Evolutionary conservation across 1,139 yeast genomes (phyloP).

Genomic region (Kurtzmaniella quercitrusa): DNA sequence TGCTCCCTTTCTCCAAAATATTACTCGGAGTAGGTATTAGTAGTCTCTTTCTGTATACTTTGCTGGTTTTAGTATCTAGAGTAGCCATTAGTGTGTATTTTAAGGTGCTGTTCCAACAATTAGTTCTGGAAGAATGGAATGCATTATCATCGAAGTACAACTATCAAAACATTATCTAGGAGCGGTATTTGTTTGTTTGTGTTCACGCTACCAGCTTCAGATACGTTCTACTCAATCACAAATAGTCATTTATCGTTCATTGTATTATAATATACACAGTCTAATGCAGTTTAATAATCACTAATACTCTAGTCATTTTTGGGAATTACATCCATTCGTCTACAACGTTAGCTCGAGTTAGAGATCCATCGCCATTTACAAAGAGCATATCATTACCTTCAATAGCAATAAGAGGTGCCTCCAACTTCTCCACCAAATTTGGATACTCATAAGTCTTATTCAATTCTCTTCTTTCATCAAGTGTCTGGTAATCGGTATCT

Average conservation of each 20-base stretch:
- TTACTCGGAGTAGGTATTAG: constrained; percentile 3
- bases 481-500: constrained; percentile 29
- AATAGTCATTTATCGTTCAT: neutral
- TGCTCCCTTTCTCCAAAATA: constrained; percentile 32
- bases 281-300: too few species aligned
- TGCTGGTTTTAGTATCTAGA: neutral
- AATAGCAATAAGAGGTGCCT: constrained; percentile 76
- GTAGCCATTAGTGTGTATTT: neutral
- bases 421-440: constrained; percentile 58
- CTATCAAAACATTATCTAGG: too few species aligned
- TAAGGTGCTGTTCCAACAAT: neutral
- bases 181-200: too few species aligned
- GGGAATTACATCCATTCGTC: constrained; percentile 41
- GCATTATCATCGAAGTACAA: neutral
- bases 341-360: constrained; percentile 41
- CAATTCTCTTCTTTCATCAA: constrained; percentile 65
- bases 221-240: neutral
- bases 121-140: neutral
- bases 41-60: neutral
- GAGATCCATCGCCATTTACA: constrained; percentile 57
- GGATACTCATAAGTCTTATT: constrained; percentile 77
- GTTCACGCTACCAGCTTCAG: too few species aligned
- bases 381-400: constrained; percentile 61
- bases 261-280: neutral
- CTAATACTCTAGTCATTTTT: too few species aligned